Evolutionary conservation across 2,329 filamentous ascomycete genomes (phyloP).

Genomic region (Diaporthe sp.): DNA sequence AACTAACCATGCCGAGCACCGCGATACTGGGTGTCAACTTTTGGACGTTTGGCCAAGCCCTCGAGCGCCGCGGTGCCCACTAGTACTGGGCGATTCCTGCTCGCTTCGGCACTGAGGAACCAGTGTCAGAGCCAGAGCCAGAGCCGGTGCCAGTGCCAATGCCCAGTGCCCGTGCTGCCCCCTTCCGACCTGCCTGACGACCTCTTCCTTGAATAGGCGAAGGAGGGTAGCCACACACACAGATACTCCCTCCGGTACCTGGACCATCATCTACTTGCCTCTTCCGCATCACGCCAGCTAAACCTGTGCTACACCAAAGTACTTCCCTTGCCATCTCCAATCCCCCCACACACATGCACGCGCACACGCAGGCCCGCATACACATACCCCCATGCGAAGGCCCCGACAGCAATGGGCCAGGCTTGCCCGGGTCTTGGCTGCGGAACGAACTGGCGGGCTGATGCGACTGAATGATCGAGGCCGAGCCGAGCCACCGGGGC

Average conservation of each 20-base stretch:
- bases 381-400: background rate
- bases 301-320: slow-evolving; percentile 11
- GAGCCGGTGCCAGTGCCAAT: background rate
- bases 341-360: background rate
- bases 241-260: background rate
- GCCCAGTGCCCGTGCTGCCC: slow-evolving; percentile 7
- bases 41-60: slow-evolving; percentile 11
- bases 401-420: slow-evolving; percentile 8
- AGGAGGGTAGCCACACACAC: background rate
- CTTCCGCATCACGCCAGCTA: background rate
- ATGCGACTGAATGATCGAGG: background rate
- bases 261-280: background rate
- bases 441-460: background rate
- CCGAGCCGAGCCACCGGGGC: slow-evolving; percentile 4
- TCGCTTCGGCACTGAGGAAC: slow-evolving; percentile 8
- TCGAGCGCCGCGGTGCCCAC: background rate
- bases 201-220: background rate
- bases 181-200: background rate
- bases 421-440: slow-evolving; percentile 1
- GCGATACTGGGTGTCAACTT: slow-evolving; percentile 20
- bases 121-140: background rate
- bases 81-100: slow-evolving; percentile 1
- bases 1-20: slow-evolving; percentile 24
- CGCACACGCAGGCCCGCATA: background rate
- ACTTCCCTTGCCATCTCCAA: background rate